Base-by-base conservation (phyloP, 1,284 basidiomycete genomes). In the Porogramme epimiltina region DNA sequence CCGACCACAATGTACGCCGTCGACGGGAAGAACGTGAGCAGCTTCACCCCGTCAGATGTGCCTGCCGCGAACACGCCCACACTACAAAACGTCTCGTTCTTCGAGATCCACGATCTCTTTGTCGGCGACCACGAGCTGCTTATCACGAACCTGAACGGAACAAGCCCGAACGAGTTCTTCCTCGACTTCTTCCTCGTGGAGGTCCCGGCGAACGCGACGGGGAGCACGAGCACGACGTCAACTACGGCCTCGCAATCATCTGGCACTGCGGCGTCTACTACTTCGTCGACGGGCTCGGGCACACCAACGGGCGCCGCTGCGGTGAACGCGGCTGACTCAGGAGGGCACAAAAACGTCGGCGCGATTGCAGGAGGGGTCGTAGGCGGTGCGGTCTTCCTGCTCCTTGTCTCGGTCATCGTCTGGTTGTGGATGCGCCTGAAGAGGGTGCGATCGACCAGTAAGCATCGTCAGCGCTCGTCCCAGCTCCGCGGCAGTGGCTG, bases 61-160 rank as follows among this genome's bases (percentile, higher is more conserved):
- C 47, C 51, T 9, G 28, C 45, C 0, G 23, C 51, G 2, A 51
- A 51, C 16, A n/a, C 34, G 2, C 43, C 38, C 1, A 45, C 45
- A 8, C 43, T 39, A 6, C 37, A 40, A 37, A 48, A 55, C 25
- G 45, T 41, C 11, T 45, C 56, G 11, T 59, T 60, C 47, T 61
- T 58, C 42, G 37, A 42, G 2, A 52, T 43, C 3, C 48, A 31
- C 10, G 42, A 41, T 6, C 52, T 61, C 24, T 2, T 37, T 3
- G 11, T 36, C 3, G 59, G 51, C 2, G 34, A 43, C 11, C 61
- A 63, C 40, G 34, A 31, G 26, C 33, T 63, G 0, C 25, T 43
- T 5, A 55, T 63, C 31, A 61, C 47, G 3, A 63, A 54, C 28
- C 13, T 33, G 8, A 58, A 58, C 24, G 60, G 60, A 4, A 55